Base-by-base conservation (phyloP, 768 basidiomycete genomes). In the Lentinula raphanica region DNA sequence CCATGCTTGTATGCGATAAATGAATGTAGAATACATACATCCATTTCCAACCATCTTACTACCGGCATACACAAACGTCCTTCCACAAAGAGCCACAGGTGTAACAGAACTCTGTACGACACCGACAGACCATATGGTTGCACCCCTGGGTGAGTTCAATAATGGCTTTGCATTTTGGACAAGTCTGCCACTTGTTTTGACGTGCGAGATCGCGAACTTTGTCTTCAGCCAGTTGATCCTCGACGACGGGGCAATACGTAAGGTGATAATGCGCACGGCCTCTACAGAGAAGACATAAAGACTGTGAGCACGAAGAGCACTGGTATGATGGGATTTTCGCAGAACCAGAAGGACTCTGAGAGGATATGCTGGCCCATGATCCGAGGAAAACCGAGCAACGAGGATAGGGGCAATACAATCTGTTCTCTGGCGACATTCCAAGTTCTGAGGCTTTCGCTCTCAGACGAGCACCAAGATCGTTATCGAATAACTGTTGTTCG, bases 121-220 rank as follows among this genome's bases (percentile, higher is more conserved):
- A 72, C 21, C 71, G 65, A 49, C 76, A 77, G 39, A 63, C 72
- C 44, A 76, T 75, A 21, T 76, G 75, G 46, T 65, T 71, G 49
- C 76, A 76, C 0, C 74, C 74, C 7, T 68, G 60, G 5, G 50
- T 65, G 42, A 74, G 68, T 40, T 76, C 76, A 23, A 76, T 64
- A 23, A 76, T 65, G 17, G 66, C 64, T 36, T 66, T 64, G 54
- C 74, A 76, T 3, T 65, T 63, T 1, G 75, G 73, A 60, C 75
- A 76, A 0, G 69, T 70, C 42, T 76, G 68, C 73, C 69, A 76
- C 9, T 63, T 62, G 39, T 67, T 58, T 29, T 67, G 58, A 12
- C 60, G 60, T 6, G 73, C 72, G 4, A 72, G 66, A 7, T 65
- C 63, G 11, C 51, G 60, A 1, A 72, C 9, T 32, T 57, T 12